These are phyloP conservation scores for Tulasnella calospora DNA, from an alignment of 768 basidiomycete species.

Conservation along the genomic window DNA sequence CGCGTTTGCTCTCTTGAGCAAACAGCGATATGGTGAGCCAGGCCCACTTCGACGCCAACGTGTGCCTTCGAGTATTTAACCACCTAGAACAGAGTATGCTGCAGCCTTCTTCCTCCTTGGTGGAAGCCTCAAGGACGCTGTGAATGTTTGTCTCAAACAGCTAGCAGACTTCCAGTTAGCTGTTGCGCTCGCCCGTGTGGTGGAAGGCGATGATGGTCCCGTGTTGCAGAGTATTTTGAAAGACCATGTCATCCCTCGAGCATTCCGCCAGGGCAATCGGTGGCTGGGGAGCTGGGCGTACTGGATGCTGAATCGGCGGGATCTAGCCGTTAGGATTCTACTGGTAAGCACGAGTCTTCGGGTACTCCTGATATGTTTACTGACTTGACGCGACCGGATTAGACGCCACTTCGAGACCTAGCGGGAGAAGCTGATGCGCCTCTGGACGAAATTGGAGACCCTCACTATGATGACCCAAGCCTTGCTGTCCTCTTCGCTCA, in stretches of 20 bases:
- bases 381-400: constrained; percentile 30
- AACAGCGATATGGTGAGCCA: constrained; percentile 82
- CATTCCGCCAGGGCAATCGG: constrained; percentile 81
- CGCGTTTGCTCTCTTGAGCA: constrained; percentile 85
- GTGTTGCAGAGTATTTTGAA: constrained; percentile 65
- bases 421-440: constrained; percentile 52
- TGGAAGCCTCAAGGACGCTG: constrained; percentile 81
- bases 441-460: constrained; percentile 67
- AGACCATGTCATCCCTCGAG: constrained; percentile 72
- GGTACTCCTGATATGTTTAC: not conserved
- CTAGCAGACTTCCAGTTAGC: constrained; percentile 88
- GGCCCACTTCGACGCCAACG: not conserved
- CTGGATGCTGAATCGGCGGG: constrained; percentile 86
- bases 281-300: constrained; percentile 96
- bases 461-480: constrained; percentile 91
- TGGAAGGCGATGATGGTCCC: constrained; percentile 80
- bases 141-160: constrained; percentile 83
- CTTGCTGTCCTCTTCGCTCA: constrained; percentile 87
- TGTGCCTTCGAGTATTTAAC: not conserved
- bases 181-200: constrained; percentile 74
- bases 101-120: constrained; percentile 96
- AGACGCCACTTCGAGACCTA: constrained; percentile 61
- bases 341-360: constrained; percentile 51
- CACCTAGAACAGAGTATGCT: constrained; percentile 69
- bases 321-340: constrained; percentile 84